Evolutionary conservation across 2,329 filamentous ascomycete genomes (phyloP), one percentile per base, ranked within the genome.

Genomic region (Colletotrichum lini): DNA sequence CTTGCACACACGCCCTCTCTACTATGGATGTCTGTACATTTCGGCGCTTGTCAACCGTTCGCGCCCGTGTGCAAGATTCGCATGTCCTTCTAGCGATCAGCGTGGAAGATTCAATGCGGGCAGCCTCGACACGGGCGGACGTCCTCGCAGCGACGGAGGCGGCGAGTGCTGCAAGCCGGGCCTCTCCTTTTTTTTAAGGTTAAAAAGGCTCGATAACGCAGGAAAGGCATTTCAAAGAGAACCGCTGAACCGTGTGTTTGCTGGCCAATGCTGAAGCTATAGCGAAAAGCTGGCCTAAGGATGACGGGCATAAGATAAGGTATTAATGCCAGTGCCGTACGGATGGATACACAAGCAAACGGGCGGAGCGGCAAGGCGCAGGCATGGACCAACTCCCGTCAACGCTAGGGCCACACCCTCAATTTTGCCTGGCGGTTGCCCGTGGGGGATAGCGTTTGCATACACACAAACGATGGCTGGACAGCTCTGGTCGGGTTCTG

Each of bases 221-320:
- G 54, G 21, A 57, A 10, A 42, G 35, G 44, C 45, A 60, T 64
- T 15, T 3, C 23, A 16, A 4, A 47, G 23, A 38, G 62, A 70
- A 70, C 67, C 18, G 61, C 67, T 70, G 67, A 70, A 60, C 67
- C 67, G 67, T 70, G 67, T 57, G 47, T 53, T 54, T 63, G 44
- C 30, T 47, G 67, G 54, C 30, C 60, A 65, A 54, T 65, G 53
- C 56, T 54, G 53, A n/a, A 60, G 54, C 38, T 44, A 50, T 12
- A 54, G 56, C 65, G 45, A 60, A 35, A 52, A 13, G 7, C 35
- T 58, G 60, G 66, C 23, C 52, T 52, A 18, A 42, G 35, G 30
- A 60, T 56, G 49, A 62, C 38, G 52, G 52, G 53, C 30, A n/a
- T 54, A 21, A 62, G 18, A 45, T 23, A 23, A 23, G 53, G 50